These are phyloP conservation scores for Ampelocalamus luodianensis DNA, from an alignment of 176 grass and related monocot species.

Conservation along the genomic window DNA sequence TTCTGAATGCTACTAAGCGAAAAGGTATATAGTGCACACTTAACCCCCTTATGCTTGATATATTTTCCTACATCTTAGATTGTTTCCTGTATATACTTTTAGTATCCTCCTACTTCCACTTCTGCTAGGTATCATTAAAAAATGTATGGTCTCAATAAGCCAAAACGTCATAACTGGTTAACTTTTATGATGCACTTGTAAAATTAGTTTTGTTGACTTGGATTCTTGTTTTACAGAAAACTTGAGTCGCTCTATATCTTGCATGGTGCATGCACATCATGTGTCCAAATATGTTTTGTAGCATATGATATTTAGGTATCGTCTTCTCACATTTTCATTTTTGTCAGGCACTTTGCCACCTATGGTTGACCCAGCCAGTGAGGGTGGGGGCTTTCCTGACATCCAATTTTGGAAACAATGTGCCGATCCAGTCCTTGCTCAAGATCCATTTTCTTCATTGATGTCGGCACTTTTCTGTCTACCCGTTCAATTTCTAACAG, in stretches of 20 bases:
- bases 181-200: neutral
- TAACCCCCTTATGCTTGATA: neutral
- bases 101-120: slow-evolving; percentile 6
- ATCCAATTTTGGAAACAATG: slow-evolving; percentile 89
- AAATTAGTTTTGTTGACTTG: neutral
- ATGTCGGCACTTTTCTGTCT: slow-evolving; percentile 86
- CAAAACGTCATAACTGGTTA: neutral
- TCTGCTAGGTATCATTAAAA: slow-evolving; percentile 7
- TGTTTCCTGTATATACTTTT: neutral
- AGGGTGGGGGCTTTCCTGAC: slow-evolving; percentile 76
- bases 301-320: slow-evolving; percentile 2
- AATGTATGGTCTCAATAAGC: neutral
- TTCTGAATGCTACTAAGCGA: slow-evolving; percentile 61
- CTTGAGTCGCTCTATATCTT: neutral
- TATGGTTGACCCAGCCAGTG: slow-evolving; percentile 61
- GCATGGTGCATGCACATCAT: neutral
- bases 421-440: slow-evolving; percentile 85
- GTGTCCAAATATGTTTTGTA: neutral
- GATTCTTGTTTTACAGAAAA: slow-evolving; percentile 20
- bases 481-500: slow-evolving; percentile 72
- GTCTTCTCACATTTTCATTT: slow-evolving; percentile 36
- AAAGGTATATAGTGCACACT: slow-evolving; percentile 56
- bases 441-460: slow-evolving; percentile 93
- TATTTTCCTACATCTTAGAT: slow-evolving; percentile 1
- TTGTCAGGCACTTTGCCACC: slow-evolving; percentile 62